Evolutionary conservation across 495 filamentous ascomycete genomes (phyloP).

Genomic region (Xylona heveae): DNA sequence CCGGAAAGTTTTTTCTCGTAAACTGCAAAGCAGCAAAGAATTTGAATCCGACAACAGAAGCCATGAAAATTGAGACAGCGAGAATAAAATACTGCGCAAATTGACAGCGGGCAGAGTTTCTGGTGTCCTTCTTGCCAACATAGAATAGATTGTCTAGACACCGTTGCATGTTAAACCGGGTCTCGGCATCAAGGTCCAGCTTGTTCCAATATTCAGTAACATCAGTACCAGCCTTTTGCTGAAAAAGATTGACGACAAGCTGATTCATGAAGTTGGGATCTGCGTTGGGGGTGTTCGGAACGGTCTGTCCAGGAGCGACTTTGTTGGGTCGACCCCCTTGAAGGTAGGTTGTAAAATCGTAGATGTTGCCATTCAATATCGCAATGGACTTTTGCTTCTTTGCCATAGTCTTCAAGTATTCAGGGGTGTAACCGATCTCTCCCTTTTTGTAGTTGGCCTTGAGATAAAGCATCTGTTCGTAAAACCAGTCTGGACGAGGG

Average conservation of each 20-base stretch:
- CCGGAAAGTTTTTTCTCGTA: slow-evolving; percentile 69
- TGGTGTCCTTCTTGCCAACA: slow-evolving; percentile 76
- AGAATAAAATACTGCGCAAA: slow-evolving; percentile 87
- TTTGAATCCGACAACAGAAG: slow-evolving; percentile 74
- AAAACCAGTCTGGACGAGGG: slow-evolving; percentile 75
- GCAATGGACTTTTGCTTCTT: slow-evolving; percentile 44
- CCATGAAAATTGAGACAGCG: slow-evolving; percentile 67
- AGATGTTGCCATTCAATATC: slow-evolving; percentile 62
- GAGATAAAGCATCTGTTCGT: slow-evolving; percentile 59
- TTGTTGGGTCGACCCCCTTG: slow-evolving; percentile 47
- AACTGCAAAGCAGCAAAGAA: slow-evolving; percentile 95
- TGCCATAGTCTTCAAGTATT: slow-evolving; percentile 55
- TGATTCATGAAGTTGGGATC: slow-evolving; percentile 68
- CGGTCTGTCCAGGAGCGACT: slow-evolving; percentile 24
- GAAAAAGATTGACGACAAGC: slow-evolving; percentile 55
- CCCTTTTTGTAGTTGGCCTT: slow-evolving; percentile 68
- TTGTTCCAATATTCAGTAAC: slow-evolving; percentile 66
- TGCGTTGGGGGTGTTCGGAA: slow-evolving; percentile 26
- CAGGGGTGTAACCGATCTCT: slow-evolving; percentile 60
- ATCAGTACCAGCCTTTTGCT: slow-evolving; percentile 52
- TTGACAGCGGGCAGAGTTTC: slow-evolving; percentile 65
- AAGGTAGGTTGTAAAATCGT: slow-evolving; percentile 78
- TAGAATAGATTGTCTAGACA: slow-evolving; percentile 95
- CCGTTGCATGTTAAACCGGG: slow-evolving; percentile 47
- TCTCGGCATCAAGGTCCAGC: slow-evolving; percentile 28